Evolutionary conservation across 768 basidiomycete genomes (phyloP), one percentile per base, ranked within the genome.

Genomic region (Amanita exitialis): DNA sequence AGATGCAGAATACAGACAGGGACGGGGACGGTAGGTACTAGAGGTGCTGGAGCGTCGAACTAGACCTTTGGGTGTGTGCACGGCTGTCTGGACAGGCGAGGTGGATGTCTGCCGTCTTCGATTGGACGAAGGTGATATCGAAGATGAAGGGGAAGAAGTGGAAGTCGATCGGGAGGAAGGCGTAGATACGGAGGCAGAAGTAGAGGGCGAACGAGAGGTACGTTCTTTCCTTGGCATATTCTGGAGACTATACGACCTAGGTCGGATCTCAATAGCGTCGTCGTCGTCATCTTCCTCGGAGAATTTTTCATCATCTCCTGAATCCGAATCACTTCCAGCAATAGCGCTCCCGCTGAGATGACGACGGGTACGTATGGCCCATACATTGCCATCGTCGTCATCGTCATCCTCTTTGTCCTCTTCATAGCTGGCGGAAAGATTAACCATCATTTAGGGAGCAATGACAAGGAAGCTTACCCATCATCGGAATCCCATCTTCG

Each of bases 211-310:
- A 12, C 76, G 61, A 23, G 59, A 56, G 8, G 57, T 53, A 47
- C 53, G 57, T 42, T 58, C 62, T 44, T 63, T 59, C 42, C 56
- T 60, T 8, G 59, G 58, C 34, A 54, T 60, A 52, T 37, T 54
- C 53, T 54, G 54, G 32, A 35, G n/a, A 47, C 59, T 56, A 35
- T 57, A 54, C 36, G 61, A 59, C 8, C 62, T 58, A 13, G 63
- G 54, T 20, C 80, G 79, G 69, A 90, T 85, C 61, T 90, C 78
- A 28, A 90, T 73, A 28, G 80, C 67, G 43, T 78, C 81, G 37
- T 72, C 70, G 16, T 67, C 66, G 5, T 68, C 65, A 7, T 68
- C 65, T 8, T 72, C 71, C 20, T 65, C 64, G n/a, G 63, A 63
- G 16, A 63, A 8, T 20, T 37, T 23, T 16, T 53, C 51, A n/a